Percentiles rank a stretch among this genome's conserved stretches.
Evolutionary conservation across 2,329 filamentous ascomycete genomes (phyloP).

Genomic region (Ophiostoma pallidulum): DNA sequence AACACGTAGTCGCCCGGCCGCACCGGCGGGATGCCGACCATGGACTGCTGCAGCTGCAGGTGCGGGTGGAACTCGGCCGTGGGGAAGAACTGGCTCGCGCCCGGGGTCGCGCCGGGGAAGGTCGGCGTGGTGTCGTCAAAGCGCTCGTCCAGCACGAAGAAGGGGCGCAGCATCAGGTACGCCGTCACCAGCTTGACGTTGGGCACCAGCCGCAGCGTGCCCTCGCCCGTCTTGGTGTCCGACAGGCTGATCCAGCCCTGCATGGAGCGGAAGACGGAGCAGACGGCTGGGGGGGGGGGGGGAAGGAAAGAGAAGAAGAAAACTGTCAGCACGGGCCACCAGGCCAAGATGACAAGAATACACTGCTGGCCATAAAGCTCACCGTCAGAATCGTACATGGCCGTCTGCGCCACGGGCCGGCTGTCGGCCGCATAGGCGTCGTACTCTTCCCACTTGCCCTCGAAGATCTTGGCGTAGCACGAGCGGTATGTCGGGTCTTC

Average conservation of each 20-base stretch:
- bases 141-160: conserved; percentile 38
- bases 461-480: conserved; percentile 52
- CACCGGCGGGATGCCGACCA: conserved; percentile 53
- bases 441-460: conserved; percentile 57
- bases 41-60: conserved; percentile 45
- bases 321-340: too few relatives aligned
- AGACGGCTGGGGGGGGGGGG: conserved; percentile 34
- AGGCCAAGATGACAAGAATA: too few relatives aligned
- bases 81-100: conserved; percentile 19
- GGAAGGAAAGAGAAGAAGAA: too few relatives aligned
- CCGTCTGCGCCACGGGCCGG: conserved; percentile 18
- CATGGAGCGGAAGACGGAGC: conserved; percentile 59
- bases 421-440: conserved; percentile 54
- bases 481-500: conserved; percentile 44
- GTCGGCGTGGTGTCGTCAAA: conserved; percentile 17
- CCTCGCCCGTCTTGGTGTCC: conserved; percentile 52
- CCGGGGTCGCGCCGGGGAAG: conserved; percentile 18
- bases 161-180: conserved; percentile 59
- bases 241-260: conserved; percentile 62
- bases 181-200: conserved; percentile 55
- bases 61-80: conserved; percentile 47
- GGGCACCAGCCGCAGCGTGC: conserved; percentile 61
- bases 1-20: conserved; percentile 56
- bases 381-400: conserved; percentile 19
- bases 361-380: too few relatives aligned